These are phyloP conservation scores for Gentiana dahurica DNA, from an alignment of 257 asterid species.

Conservation along the genomic window DNA sequence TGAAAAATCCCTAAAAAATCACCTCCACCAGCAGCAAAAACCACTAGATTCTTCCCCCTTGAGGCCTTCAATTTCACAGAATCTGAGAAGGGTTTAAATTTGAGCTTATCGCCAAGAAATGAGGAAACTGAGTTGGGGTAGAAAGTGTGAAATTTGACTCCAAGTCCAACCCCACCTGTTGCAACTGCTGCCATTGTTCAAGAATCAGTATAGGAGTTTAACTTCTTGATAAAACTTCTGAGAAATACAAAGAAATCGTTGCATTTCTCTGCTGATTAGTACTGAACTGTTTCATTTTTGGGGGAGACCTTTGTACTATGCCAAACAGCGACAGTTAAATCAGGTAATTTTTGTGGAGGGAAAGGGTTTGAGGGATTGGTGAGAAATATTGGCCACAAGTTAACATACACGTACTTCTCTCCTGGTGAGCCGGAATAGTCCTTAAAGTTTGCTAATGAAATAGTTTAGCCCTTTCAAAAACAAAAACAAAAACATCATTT, in stretches of 20 bases:
- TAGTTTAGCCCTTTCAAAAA: not conserved
- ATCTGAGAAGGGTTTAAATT: constrained; percentile 23
- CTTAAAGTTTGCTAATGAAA: not conserved
- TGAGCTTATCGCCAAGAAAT: constrained; percentile 54
- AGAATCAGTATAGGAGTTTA: not conserved
- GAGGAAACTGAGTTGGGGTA: constrained; percentile 41
- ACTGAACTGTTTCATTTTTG: not conserved
- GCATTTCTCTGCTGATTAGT: not conserved
- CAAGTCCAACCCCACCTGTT: constrained; percentile 46
- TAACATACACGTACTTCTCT: constrained; percentile 11
- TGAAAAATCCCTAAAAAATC: constrained; percentile 30
- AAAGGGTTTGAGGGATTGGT: constrained; percentile 19
- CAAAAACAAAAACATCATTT: not conserved
- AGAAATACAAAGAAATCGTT: constrained; percentile 17
- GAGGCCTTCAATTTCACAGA: constrained; percentile 18
- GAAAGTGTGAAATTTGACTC: constrained; percentile 33
- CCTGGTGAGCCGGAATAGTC: constrained; percentile 5
- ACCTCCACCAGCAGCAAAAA: constrained; percentile 44
- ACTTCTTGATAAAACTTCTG: constrained; percentile 1
- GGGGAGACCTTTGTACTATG: constrained; percentile 2
- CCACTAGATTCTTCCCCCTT: constrained; percentile 27
- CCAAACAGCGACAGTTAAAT: constrained; percentile 25
- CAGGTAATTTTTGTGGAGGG: constrained; percentile 70
- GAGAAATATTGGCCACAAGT: constrained; percentile 35
- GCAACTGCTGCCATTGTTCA: constrained; percentile 55